These are phyloP conservation scores for Trichoderma gracile DNA, from an alignment of 2,329 filamentous ascomycete genomes.

Conservation along the genomic window DNA sequence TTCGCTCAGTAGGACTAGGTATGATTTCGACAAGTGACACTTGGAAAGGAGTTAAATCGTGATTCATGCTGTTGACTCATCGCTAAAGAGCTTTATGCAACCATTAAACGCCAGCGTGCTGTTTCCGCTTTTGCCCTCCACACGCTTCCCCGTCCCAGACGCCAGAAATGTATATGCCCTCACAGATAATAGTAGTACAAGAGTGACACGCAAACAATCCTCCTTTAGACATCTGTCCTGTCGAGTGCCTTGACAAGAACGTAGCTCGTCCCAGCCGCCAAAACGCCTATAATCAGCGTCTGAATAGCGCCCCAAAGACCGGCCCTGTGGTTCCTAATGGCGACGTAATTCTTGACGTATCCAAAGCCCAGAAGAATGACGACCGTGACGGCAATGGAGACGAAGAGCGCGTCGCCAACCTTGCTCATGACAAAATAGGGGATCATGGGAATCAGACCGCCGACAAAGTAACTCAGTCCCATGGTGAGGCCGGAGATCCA, in stretches of 20 bases:
- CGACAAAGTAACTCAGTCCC: conserved; percentile 67
- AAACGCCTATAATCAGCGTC: conserved; percentile 63
- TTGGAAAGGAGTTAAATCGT: not conserved
- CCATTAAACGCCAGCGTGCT: conserved; percentile 9
- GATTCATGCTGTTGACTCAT: conserved; percentile 1
- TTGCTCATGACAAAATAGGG: conserved; percentile 64
- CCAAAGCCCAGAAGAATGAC: conserved; percentile 63
- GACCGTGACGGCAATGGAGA: conserved; percentile 62
- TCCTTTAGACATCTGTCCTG: conserved; percentile 15
- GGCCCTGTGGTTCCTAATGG: conserved; percentile 52
- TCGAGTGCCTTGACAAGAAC: conserved; percentile 61
- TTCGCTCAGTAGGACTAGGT: no score
- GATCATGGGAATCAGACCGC: conserved; percentile 68
- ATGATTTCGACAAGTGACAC: not conserved
- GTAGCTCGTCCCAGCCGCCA: conserved; percentile 68
- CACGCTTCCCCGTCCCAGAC: conserved; percentile 12
- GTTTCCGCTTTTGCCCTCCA: not conserved
- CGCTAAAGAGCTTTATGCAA: not conserved
- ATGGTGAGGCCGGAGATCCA: conserved; percentile 64
- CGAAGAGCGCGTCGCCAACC: conserved; percentile 54
- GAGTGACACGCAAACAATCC: not conserved
- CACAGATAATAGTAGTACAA: not conserved
- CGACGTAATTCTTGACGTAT: conserved; percentile 62
- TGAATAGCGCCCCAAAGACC: conserved; percentile 62
- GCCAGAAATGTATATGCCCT: conserved; percentile 11